Percentiles rank a stretch among this genome's conserved stretches.
phyloP scores from a whole-genome alignment of 257 asterid species.

The Penstemon newberryi region DNA sequence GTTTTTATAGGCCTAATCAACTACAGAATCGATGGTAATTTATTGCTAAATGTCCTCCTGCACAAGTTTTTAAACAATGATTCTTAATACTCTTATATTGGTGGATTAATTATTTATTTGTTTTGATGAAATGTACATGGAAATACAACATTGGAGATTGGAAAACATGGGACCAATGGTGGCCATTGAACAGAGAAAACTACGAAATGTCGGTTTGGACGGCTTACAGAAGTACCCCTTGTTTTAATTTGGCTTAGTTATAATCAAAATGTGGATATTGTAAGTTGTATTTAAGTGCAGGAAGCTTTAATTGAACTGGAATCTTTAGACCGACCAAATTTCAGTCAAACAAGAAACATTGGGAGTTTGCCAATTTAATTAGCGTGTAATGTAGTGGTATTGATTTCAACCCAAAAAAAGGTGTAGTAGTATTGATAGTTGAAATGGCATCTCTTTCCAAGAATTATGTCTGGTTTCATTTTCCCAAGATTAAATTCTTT shows the following conservation, averaged over 20 bases:
- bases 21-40: background rate
- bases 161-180: constrained; percentile 16
- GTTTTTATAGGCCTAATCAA: constrained; percentile 24
- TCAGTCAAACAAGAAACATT: constrained; percentile 11
- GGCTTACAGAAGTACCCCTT: constrained; percentile 2
- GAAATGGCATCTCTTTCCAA: constrained; percentile 13
- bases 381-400: too few relatives aligned
- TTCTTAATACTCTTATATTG: too few relatives aligned
- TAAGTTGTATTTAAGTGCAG: background rate
- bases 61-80: background rate
- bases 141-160: constrained; percentile 23
- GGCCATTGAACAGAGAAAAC: constrained; percentile 23
- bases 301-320: background rate
- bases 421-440: background rate
- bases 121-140: background rate
- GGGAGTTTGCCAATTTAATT: too few relatives aligned
- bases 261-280: too few relatives aligned
- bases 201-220: constrained; percentile 47
- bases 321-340: constrained; percentile 21
- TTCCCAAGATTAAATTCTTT: background rate
- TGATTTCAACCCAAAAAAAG: background rate
- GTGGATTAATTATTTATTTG: background rate
- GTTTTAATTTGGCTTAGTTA: background rate
- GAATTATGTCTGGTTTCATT: constrained; percentile 1
- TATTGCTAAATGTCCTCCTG: background rate